Conservation (phyloP, 106 monocot species). For the Allium sativum region DNA sequence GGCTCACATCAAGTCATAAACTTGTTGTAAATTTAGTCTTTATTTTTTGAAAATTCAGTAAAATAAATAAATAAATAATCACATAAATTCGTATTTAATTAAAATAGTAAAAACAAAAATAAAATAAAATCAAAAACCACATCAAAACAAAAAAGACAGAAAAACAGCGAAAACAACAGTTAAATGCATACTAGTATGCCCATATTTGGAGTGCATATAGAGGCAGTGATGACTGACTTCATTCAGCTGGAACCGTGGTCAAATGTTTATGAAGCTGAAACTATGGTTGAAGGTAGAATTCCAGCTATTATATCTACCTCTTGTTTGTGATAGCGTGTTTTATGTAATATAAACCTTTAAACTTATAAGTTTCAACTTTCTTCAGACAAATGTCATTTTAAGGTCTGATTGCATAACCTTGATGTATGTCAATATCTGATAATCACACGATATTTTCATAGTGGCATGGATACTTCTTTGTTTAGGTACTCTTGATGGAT, state of each 20-base stretch:
- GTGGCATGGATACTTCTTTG: not conserved
- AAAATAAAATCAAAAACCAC: no score
- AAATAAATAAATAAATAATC: no score
- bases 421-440: not conserved
- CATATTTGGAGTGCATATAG: slow-evolving; percentile 54
- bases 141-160: no score
- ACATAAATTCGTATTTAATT: no score
- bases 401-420: no score
- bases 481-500: slow-evolving; percentile 78
- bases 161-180: no score
- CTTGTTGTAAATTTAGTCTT: no score
- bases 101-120: no score
- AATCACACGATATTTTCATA: not conserved
- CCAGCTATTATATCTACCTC: not conserved
- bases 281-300: slow-evolving; percentile 85
- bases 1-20: no score
- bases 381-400: no score
- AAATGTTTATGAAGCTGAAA: slow-evolving; percentile 93
- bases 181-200: no score
- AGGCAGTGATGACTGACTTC: slow-evolving; percentile 93
- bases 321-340: not conserved
- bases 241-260: slow-evolving; percentile 70
- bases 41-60: no score
- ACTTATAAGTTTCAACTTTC: not conserved
- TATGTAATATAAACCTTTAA: not conserved